phyloP scores from a whole-genome alignment of 2,329 filamentous ascomycete genomes.

The Scedosporium boydii region DNA sequence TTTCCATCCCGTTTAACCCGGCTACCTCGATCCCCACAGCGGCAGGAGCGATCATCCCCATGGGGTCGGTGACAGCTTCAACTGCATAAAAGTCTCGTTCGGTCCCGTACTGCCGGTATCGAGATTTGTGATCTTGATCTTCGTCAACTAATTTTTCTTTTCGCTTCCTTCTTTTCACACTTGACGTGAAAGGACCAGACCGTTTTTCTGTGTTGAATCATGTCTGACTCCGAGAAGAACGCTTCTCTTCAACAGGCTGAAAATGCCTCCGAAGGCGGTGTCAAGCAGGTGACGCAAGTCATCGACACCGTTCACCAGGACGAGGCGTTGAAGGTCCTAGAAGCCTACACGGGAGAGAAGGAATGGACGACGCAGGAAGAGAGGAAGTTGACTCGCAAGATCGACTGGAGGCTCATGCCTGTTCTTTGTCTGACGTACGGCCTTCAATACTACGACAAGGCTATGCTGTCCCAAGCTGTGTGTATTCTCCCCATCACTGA shows the following conservation, averaged over 20 bases:
- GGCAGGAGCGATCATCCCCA: neutral
- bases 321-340: slow-evolving; percentile 29
- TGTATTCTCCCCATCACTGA: neutral
- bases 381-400: slow-evolving; percentile 22
- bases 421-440: slow-evolving; percentile 15
- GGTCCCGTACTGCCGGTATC: neutral
- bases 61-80: neutral
- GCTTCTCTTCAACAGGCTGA: slow-evolving; percentile 10
- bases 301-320: slow-evolving; percentile 26
- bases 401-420: slow-evolving; percentile 15
- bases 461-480: slow-evolving; percentile 20
- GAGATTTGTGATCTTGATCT: neutral
- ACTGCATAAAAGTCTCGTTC: slow-evolving; percentile 2
- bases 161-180: no score
- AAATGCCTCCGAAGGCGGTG: neutral
- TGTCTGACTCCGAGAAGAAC: slow-evolving; percentile 11
- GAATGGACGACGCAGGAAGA: slow-evolving; percentile 24
- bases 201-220: slow-evolving; percentile 1
- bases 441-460: slow-evolving; percentile 14
- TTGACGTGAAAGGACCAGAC: neutral
- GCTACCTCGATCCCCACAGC: neutral
- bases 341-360: slow-evolving; percentile 28
- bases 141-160: neutral
- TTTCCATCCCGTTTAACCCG: neutral
- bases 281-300: neutral